Evolutionary conservation across 2,329 filamentous ascomycete species (phyloP), one percentile per base, ranked within the genome.

Genomic region (Aspergillus tubingensis): DNA sequence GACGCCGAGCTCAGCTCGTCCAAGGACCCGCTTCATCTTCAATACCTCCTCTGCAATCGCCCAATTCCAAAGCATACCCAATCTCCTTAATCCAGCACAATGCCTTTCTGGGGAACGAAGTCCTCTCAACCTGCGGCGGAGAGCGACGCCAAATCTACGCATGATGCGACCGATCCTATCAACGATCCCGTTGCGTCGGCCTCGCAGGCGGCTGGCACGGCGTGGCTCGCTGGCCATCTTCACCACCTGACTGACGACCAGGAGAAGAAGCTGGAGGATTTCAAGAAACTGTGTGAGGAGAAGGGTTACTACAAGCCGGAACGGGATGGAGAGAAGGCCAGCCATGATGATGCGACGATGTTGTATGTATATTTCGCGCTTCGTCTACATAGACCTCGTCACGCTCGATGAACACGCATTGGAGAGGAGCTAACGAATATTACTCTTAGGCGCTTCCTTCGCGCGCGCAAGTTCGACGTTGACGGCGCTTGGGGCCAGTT

Each of bases 401-500:
- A 10, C 3, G 5, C 21, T 19, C 36, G 25, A 17, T 50, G 27
- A 5, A 17, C n/a, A 11, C 25, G n/a, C 10, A 17, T 30, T 21
- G 25, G 30, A n/a, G 17, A 30, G 39, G 30, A 23, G 30, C 53
- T 55, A 17, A 55, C 27, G 7, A 21, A n/a, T 17, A 13, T 32
- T 23, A 10, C 49, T 5, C 23, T 19, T 56, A 95, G 91, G 63
- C 91, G 93, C 62, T 97, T 90, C 76, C 82, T 97, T 54, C 90
- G 93, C 69, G 93, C 93, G 36, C 87, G 93, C 59, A 90, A 88
- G 76, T 97, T 94, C 82, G 80, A 89, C 27, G 85, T 91, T 8
- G 79, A 87, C 66, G 92, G 94, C 67, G 93, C 93, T 11, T 88
- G 88, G 73, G 83, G 80, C 61, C 93, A 97, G 78, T 96, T 96